These are phyloP conservation scores for Trametes elegans DNA, from an alignment of 768 basidiomycete genomes.

Conservation along the genomic window DNA sequence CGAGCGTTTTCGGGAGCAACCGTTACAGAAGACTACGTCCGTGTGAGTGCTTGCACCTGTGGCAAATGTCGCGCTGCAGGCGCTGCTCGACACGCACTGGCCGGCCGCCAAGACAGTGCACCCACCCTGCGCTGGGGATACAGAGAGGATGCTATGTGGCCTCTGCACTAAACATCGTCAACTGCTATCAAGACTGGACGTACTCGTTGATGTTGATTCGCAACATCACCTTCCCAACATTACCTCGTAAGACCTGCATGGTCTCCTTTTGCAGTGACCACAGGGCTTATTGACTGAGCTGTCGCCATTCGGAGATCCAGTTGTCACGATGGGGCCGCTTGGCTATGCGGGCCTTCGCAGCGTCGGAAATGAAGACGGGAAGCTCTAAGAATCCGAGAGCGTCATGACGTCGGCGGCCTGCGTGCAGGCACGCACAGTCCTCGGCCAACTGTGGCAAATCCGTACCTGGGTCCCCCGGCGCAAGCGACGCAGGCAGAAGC, in stretches of 20 bases:
- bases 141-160: no score
- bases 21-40: neutral
- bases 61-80: neutral
- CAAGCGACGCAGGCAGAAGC: neutral
- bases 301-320: neutral
- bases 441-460: constrained; percentile 1
- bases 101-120: no score
- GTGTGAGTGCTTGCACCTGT: neutral
- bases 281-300: neutral
- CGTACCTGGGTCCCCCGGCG: neutral
- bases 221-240: no score
- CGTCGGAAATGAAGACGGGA: constrained; percentile 17
- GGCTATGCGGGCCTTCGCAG: neutral
- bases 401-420: constrained; percentile 1
- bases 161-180: no score
- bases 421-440: neutral
- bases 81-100: no score
- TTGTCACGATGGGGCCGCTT: neutral
- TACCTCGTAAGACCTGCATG: neutral
- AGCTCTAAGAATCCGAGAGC: neutral
- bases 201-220: no score
- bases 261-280: neutral
- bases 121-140: no score
- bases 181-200: no score
- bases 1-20: neutral